Evolutionary conservation across 768 basidiomycete species (phyloP), one percentile per base, ranked within the genome.

Genomic region (Coprinellus micaceus): DNA sequence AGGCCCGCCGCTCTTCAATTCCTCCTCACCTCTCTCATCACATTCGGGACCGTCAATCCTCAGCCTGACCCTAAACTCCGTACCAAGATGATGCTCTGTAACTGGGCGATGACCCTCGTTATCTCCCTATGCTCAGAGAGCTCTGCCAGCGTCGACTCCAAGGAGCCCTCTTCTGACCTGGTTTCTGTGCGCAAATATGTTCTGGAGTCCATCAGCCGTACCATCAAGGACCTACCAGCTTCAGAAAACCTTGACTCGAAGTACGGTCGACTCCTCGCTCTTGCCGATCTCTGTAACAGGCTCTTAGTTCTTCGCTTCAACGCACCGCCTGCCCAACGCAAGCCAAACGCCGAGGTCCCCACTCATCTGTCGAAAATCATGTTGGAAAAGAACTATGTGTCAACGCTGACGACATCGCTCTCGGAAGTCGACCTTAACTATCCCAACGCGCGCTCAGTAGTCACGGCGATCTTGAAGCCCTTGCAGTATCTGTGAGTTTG

Each of bases 311-410:
- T 90, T 22, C 83, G 88, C 26, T 85, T 88, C 69, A 86, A 82
- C 57, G 74, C 74, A 5, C 69, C 74, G 33, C 79, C 82, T 53
- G 76, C 66, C 33, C 15, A 36, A 26, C 70, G 84, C 44, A 84
- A 80, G 60, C 75, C 78, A 39, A 77, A 80, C 55, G 85, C 84
- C 45, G 96, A 94, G 49, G 80, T 80, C n/a, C 88, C 88, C 3
- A 88, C 94, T 7, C 95, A 97, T 59, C 82, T 98, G 52, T 94
- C 96, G 21, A 98, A 98, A 74, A 82, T 95, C 60, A 99, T 99
- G 97, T 73, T 99, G 50, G 97, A 99, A 78, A 98, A 98, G 76
- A 91, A 91, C 66, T 95, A 92, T 60, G 97, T 98, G 15, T 81
- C 89, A 3, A 86, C 88, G 1, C 75, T 99, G 33, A 98, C 97